Conservation (phyloP, 83 land plant genomes). For the Larix sibirica region DNA sequence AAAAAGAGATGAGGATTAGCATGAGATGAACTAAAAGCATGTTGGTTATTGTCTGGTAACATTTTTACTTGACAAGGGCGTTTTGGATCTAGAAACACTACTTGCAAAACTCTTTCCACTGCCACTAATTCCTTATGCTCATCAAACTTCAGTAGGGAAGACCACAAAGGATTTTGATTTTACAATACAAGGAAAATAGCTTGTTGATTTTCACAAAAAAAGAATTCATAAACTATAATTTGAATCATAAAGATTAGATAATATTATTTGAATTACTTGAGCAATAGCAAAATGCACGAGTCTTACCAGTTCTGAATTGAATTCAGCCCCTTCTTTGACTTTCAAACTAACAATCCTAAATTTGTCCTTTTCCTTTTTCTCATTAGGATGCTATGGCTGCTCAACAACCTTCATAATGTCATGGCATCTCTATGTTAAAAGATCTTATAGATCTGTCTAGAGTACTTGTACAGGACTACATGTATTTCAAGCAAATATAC, state of each 20-base stretch:
- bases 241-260: background rate
- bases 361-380: constrained; percentile 77
- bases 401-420: constrained; percentile 93
- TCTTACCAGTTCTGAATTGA: constrained; percentile 84
- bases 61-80: constrained; percentile 64
- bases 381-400: constrained; percentile 79
- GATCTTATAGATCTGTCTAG: background rate
- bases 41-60: background rate
- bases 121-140: constrained; percentile 81
- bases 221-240: background rate
- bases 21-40: background rate
- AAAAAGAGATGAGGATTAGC: background rate
- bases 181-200: background rate
- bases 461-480: background rate
- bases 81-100: constrained; percentile 75
- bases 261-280: background rate
- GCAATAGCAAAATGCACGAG: background rate
- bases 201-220: background rate
- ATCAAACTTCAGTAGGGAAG: constrained; percentile 54
- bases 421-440: constrained; percentile 1
- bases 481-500: background rate
- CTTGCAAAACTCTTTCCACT: constrained; percentile 75
- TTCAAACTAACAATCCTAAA: constrained; percentile 87
- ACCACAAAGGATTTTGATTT: background rate
- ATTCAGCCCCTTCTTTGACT: constrained; percentile 73